These are phyloP conservation scores for Sphaerulina populicola DNA, from an alignment of 2,329 filamentous ascomycete species.

Conservation along the genomic window DNA sequence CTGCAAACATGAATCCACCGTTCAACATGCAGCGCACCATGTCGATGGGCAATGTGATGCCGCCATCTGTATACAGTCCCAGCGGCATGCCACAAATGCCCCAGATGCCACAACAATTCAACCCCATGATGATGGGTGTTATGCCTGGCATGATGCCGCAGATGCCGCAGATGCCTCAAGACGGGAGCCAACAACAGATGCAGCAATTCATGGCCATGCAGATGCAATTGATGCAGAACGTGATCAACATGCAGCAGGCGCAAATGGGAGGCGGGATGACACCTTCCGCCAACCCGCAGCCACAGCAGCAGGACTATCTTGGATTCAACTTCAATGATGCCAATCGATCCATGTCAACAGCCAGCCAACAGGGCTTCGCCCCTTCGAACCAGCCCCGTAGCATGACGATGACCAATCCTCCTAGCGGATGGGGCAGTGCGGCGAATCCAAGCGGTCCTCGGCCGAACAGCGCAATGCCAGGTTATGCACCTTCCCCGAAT, in stretches of 20 bases:
- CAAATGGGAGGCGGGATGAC: constrained; percentile 22
- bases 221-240: constrained; percentile 35
- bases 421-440: constrained; percentile 27
- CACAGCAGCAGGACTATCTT: constrained; percentile 21
- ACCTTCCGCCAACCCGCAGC: constrained; percentile 7
- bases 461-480: constrained; percentile 32
- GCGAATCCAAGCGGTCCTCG: constrained; percentile 39
- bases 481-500: constrained; percentile 33
- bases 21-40: constrained; percentile 28
- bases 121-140: constrained; percentile 16
- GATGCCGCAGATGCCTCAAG: constrained; percentile 18
- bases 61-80: constrained; percentile 24
- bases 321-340: constrained; percentile 18
- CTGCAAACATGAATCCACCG: constrained; percentile 27
- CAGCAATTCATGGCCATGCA: constrained; percentile 36
- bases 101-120: constrained; percentile 24
- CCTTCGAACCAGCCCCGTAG: constrained; percentile 45
- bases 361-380: constrained; percentile 26
- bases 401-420: constrained; percentile 75
- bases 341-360: constrained; percentile 41
- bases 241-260: constrained; percentile 33
- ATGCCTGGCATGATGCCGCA: constrained; percentile 22
- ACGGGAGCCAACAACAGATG: constrained; percentile 29
- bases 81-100: constrained; percentile 24
- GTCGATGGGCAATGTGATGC: constrained; percentile 30